Percentiles rank a stretch among this genome's conserved stretches.
Conservation (phyloP, 73 alveolate genomes). For the Paramecium sonneborni region DNA sequence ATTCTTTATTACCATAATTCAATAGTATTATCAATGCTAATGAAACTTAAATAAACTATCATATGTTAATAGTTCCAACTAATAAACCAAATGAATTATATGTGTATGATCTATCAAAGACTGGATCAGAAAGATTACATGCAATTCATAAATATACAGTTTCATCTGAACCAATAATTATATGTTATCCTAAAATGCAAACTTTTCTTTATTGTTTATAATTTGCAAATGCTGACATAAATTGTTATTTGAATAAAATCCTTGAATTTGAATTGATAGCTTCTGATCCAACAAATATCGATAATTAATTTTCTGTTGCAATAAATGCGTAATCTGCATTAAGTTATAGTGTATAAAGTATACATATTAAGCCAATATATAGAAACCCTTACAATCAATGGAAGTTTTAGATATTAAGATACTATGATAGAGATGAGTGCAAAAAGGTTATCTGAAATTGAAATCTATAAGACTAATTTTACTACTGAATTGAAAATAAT, state of each 20-base stretch:
- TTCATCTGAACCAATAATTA: neutral
- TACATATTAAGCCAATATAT: neutral
- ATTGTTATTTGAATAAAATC: constrained; percentile 2
- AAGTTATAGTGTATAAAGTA: neutral
- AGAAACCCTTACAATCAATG: neutral
- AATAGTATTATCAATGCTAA: neutral
- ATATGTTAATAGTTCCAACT: constrained; percentile 28
- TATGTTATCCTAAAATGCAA: neutral
- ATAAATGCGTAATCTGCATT: constrained; percentile 3
- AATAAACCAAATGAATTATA: neutral
- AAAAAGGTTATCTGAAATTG: neutral
- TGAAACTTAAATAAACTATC: neutral
- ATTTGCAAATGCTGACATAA: neutral
- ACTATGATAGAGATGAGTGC: neutral
- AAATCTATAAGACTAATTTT: neutral
- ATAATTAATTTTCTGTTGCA: neutral
- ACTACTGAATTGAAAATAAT: neutral
- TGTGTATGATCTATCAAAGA: constrained; percentile 14
- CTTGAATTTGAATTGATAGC: neutral
- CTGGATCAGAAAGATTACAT: constrained; percentile 49
- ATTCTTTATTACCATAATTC: neutral
- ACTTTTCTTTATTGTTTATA: neutral
- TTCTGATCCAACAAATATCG: constrained; percentile 22
- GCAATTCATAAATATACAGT: neutral
- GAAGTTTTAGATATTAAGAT: constrained; percentile 39